Evolutionary conservation across 164 flowering plant species (phyloP).

Genomic region (Brasenia schreberi): DNA sequence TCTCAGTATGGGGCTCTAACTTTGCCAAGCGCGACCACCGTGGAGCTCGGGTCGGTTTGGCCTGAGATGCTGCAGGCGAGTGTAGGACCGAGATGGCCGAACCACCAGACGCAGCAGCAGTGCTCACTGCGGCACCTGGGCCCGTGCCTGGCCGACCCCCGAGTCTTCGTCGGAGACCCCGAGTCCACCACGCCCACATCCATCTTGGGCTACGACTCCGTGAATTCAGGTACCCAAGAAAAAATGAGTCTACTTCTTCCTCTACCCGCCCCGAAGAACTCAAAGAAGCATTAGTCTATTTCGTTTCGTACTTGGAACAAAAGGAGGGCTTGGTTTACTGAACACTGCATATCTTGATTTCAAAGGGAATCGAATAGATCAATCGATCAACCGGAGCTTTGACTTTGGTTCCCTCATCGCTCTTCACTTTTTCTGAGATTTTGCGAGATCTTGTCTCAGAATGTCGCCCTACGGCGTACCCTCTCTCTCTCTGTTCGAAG

Average conservation of each 20-base stretch:
- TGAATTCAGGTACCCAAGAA: conserved; percentile 40
- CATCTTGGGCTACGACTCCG: conserved; percentile 37
- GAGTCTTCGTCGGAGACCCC: conserved; percentile 16
- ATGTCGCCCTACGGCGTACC: not conserved
- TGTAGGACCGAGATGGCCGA: conserved; percentile 5
- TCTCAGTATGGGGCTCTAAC: too few relatives aligned
- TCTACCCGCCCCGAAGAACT: not conserved
- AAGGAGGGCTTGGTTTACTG: not conserved
- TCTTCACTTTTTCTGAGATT: not conserved
- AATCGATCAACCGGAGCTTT: not conserved
- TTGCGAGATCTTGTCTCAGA: not conserved
- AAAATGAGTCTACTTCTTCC: not conserved
- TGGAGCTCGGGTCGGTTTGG: conserved; percentile 18
- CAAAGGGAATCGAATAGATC: not conserved
- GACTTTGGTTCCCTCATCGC: not conserved
- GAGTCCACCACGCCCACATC: conserved; percentile 34
- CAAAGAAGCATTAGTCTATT: not conserved
- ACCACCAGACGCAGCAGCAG: conserved; percentile 4
- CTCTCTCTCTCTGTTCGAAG: not conserved
- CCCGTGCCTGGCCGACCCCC: not conserved
- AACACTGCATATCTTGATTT: not conserved
- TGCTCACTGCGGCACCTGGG: conserved; percentile 43
- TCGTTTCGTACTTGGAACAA: not conserved
- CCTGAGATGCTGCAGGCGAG: conserved; percentile 23
- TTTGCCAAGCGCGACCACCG: too few relatives aligned